A percentile compares a stretch with the other conserved stretches of the same genome.
Conservation (phyloP, 2,329 filamentous ascomycete genomes). For the Fusarium xylarioides region DNA sequence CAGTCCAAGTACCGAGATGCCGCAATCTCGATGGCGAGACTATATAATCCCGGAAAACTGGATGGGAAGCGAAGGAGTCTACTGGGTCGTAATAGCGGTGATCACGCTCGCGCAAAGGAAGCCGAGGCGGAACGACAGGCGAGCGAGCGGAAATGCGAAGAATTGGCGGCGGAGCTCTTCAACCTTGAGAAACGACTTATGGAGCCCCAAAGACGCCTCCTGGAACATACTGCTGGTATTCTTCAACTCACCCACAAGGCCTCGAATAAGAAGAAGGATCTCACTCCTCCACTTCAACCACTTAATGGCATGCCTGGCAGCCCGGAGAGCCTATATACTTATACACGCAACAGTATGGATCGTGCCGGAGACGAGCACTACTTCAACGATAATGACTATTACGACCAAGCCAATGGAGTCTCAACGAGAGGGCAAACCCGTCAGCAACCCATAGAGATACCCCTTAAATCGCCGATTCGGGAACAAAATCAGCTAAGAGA, state of each 20-base stretch:
- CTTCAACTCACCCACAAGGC: slow-evolving; percentile 88
- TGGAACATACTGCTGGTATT: slow-evolving; percentile 93
- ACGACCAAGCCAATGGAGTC: slow-evolving; percentile 69
- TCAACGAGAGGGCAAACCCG: slow-evolving; percentile 43
- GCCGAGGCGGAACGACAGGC: slow-evolving; percentile 79
- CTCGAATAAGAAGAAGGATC: slow-evolving; percentile 63
- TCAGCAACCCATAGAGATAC: slow-evolving; percentile 63
- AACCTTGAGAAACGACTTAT: slow-evolving; percentile 79
- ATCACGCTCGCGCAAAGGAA: slow-evolving; percentile 61
- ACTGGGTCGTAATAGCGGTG: slow-evolving; percentile 60
- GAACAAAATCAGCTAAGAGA: slow-evolving; percentile 62
- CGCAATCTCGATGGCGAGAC: slow-evolving; percentile 82
- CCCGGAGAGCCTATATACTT: slow-evolving; percentile 79
- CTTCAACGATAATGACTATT: slow-evolving; percentile 80
- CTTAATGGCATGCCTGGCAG: slow-evolving; percentile 74
- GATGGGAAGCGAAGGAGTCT: slow-evolving; percentile 60
- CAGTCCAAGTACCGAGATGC: slow-evolving; percentile 96
- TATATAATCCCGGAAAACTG: slow-evolving; percentile 71
- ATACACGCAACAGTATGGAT: slow-evolving; percentile 67
- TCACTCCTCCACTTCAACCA: slow-evolving; percentile 53
- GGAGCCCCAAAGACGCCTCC: slow-evolving; percentile 76
- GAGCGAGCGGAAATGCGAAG: slow-evolving; percentile 84
- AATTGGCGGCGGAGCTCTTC: slow-evolving; percentile 82
- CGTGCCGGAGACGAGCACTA: slow-evolving; percentile 65
- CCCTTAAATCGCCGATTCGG: slow-evolving; percentile 65